Evolutionary conservation across 331 rosid species (phyloP).

Genomic region (Quercus lobata): DNA sequence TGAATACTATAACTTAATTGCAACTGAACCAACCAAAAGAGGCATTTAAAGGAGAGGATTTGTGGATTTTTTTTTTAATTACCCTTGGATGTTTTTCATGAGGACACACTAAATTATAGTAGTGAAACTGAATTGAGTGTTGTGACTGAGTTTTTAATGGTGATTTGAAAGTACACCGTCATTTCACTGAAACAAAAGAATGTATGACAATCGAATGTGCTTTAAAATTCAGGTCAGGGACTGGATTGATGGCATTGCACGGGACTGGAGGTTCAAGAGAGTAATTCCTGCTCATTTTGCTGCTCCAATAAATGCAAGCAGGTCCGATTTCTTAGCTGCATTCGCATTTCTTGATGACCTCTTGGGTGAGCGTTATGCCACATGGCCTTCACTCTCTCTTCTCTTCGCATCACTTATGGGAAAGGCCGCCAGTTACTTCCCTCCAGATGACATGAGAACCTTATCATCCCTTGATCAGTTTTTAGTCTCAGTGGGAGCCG

Average conservation of each 20-base stretch:
- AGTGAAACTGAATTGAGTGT: not conserved
- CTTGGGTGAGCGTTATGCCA: conserved; percentile 51
- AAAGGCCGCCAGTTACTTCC: conserved; percentile 89
- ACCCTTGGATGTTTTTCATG: not conserved
- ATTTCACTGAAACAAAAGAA: not conserved
- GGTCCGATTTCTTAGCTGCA: conserved; percentile 69
- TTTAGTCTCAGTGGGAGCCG: conserved; percentile 86
- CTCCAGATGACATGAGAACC: conserved; percentile 96
- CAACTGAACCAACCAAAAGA: not conserved
- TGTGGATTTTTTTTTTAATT: not conserved
- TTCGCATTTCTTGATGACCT: conserved; percentile 85
- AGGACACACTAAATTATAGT: not conserved
- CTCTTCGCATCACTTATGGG: conserved; percentile 76
- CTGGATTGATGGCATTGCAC: conserved; percentile 75
- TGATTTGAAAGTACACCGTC: not conserved
- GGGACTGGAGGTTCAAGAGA: conserved; percentile 86
- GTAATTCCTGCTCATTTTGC: conserved; percentile 91
- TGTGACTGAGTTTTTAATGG: not conserved
- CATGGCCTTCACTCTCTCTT: conserved; percentile 63
- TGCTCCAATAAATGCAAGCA: conserved; percentile 69
- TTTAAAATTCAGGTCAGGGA: conserved; percentile 69
- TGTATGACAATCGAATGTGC: not conserved
- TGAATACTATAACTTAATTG: not conserved
- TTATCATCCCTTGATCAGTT: conserved; percentile 85
- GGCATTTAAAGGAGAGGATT: not conserved